phyloP scores from a whole-genome alignment of 1,139 yeast genomes.

The Candida tunisiensis region DNA sequence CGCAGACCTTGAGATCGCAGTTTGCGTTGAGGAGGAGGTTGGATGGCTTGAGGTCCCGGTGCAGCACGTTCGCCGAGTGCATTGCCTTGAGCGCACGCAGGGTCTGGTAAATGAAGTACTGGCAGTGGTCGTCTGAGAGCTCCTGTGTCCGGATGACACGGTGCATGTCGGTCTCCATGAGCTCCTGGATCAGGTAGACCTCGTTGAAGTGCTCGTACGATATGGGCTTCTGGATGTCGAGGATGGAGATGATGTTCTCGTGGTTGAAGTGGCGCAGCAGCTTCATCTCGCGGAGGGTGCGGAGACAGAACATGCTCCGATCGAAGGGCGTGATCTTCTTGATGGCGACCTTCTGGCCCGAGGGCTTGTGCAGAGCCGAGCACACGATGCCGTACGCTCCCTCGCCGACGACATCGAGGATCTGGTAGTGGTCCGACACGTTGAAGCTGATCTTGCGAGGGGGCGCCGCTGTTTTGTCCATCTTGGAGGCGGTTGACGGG shows the following conservation, averaged over 20 bases:
- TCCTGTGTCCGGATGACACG: conserved; percentile 77
- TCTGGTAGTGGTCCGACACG: conserved; percentile 76
- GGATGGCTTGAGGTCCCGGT: conserved; percentile 85
- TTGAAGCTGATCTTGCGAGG: conserved; percentile 44
- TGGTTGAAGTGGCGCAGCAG: conserved; percentile 75
- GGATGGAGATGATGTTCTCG: conserved; percentile 79
- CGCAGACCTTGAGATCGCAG: conserved; percentile 89
- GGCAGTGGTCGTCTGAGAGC: conserved; percentile 82
- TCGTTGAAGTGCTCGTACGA: conserved; percentile 63
- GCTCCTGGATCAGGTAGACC: conserved; percentile 84
- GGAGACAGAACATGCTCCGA: conserved; percentile 74
- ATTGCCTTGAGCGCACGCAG: conserved; percentile 77
- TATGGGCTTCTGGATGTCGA: conserved; percentile 82
- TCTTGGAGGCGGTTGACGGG: too few species aligned
- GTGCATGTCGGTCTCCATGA: conserved; percentile 92
- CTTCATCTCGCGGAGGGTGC: conserved; percentile 84
- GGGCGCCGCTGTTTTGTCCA: too few species aligned
- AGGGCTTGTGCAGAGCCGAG: conserved; percentile 77
- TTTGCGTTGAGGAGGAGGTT: conserved; percentile 76
- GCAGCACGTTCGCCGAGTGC: conserved; percentile 84
- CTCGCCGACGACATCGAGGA: conserved; percentile 78
- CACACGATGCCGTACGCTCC: conserved; percentile 99
- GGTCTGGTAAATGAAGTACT: conserved; percentile 83
- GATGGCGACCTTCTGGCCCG: conserved; percentile 83
- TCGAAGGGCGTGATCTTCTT: conserved; percentile 92